Base-by-base conservation (phyloP, 768 basidiomycete genomes). In the Symmetrospora coprosmae region DNA sequence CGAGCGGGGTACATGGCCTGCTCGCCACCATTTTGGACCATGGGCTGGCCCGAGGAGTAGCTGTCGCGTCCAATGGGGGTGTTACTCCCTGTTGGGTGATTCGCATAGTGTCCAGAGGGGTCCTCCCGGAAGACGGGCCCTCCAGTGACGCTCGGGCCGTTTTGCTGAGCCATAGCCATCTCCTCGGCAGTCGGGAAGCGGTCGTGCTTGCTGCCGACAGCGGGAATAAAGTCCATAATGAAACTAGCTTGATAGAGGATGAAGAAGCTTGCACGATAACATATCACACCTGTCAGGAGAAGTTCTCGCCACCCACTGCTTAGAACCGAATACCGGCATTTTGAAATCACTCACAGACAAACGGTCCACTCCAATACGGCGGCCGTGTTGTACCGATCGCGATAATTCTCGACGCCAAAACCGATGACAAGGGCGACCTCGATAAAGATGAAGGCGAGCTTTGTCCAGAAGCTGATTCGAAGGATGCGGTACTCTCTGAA, bases 331-430 rank as follows among this genome's bases (percentile, higher is more conserved):
- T n/a, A n/a, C n/a, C n/a, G n/a, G n/a, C n/a, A n/a, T n/a, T n/a
- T n/a, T n/a, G n/a, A n/a, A n/a, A n/a, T n/a, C n/a, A n/a, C n/a
- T n/a, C n/a, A n/a, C 53, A 86, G 81, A 2, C 78, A 77, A 48
- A 87, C 84, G 0, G 71, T 67, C 85, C 85, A 87, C 71, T 87
- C 86, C 6, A 87, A 66, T 55, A 86, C 71, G n/a, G 77, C 83
- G 81, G 58, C 5, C 50, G 58, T 16, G 38, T 48, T 49, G 14
- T 55, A 19, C 49, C 45, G 38, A 25, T 41, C 33, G 11, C 30
- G 19, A 34, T 30, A 6, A 27, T 33, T 21, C 4, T 47, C 30
- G 27, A 80, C 71, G 1, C 74, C 82, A 68, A 87, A 86, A 6
- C 75, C 82, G 63, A 85, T 78, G 23, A 82, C 79, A 37, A 82